Percentiles rank a stretch among this genome's conserved stretches.
Conservation (phyloP, 139 green algal species). For the Picochlorum sp. region DNA sequence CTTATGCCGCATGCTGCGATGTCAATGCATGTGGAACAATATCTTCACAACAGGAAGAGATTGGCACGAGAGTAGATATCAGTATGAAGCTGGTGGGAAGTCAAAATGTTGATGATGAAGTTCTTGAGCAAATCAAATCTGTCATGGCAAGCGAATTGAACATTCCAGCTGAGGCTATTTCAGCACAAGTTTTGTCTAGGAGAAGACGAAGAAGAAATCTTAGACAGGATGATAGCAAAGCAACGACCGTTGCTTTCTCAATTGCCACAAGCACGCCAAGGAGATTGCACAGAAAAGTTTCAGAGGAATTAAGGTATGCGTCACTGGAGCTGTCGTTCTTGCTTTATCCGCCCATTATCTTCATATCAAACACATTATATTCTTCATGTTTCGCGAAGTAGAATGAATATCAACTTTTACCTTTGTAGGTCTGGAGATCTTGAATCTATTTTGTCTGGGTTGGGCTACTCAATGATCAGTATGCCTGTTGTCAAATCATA, state of each 20-base stretch:
- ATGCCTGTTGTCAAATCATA: neutral
- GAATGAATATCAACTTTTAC: no score
- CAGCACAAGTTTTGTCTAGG: neutral
- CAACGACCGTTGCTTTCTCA: no score
- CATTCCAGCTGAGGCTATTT: neutral
- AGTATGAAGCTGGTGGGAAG: no score
- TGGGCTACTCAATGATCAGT: neutral
- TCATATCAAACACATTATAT: neutral
- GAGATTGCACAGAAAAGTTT: no score
- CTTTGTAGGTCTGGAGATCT: neutral
- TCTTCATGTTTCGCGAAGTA: no score
- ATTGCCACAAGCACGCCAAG: no score
- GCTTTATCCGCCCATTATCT: neutral
- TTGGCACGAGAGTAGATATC: neutral
- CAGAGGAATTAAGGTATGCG: no score
- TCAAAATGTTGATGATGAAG: no score
- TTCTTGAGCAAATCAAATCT: neutral
- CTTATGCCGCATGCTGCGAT: constrained; percentile 11
- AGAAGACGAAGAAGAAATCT: no score
- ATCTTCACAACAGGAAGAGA: neutral
- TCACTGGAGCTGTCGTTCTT: no score
- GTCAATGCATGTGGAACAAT: neutral
- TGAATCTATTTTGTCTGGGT: neutral
- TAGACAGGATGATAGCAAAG: no score
- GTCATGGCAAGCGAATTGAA: neutral